Conservation (phyloP, 495 filamentous ascomycete species). For the Cairneyella variabilis region DNA sequence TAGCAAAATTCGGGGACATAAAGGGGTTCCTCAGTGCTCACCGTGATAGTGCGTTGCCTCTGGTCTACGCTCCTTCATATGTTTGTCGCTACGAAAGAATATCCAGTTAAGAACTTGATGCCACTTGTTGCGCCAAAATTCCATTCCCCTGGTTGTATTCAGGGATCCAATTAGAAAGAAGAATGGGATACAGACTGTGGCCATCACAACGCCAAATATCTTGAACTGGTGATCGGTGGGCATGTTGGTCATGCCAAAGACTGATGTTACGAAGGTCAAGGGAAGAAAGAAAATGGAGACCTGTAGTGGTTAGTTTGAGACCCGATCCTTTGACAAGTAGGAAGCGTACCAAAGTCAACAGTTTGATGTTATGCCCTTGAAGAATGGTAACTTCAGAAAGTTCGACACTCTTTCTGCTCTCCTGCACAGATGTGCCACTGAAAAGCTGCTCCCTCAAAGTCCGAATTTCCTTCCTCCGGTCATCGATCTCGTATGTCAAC, state of each 20-base stretch:
- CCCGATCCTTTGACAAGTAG: not conserved
- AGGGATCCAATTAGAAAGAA: slow-evolving; percentile 40
- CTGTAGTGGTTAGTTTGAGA: not conserved
- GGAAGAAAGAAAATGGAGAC: slow-evolving; percentile 46
- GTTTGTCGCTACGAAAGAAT: no score
- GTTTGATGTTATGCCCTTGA: slow-evolving; percentile 43
- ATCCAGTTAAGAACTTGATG: not conserved
- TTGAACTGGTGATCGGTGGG: slow-evolving; percentile 27
- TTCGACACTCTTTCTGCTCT: slow-evolving; percentile 34
- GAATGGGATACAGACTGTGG: slow-evolving; percentile 39
- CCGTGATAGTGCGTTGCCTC: no score
- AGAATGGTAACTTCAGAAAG: slow-evolving; percentile 24
- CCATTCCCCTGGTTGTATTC: slow-evolving; percentile 26
- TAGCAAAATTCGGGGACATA: no score
- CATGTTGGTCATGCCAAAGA: slow-evolving; percentile 46
- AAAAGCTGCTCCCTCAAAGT: slow-evolving; percentile 39
- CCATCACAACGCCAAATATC: slow-evolving; percentile 35
- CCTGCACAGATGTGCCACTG: slow-evolving; percentile 37
- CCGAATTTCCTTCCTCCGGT: slow-evolving; percentile 33
- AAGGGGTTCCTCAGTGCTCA: no score
- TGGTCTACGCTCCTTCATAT: no score
- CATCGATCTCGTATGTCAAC: slow-evolving; percentile 20
- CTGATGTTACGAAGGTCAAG: slow-evolving; percentile 40
- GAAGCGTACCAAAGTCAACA: slow-evolving; percentile 36
- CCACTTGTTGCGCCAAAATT: slow-evolving; percentile 16